A percentile compares a stretch with the other conserved stretches of the same genome.
Conservation (phyloP, 148 eudicot species). For the Rhododendron williamsianum region DNA sequence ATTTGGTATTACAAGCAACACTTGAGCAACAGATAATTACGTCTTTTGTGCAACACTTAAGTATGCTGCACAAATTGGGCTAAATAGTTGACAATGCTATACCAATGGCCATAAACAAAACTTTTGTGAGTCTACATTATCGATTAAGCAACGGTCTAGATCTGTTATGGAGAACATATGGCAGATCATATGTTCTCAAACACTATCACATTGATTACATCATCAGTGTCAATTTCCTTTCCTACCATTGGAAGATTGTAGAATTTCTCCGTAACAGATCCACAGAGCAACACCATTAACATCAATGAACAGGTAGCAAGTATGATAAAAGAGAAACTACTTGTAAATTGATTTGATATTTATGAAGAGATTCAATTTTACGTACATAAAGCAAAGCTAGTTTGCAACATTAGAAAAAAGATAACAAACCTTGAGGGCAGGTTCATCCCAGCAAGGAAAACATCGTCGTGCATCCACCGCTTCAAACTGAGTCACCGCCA, state of each 20-base stretch:
- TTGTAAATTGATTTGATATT: neutral
- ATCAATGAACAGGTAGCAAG: neutral
- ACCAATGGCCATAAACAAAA: neutral
- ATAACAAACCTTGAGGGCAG: slow-evolving; percentile 31
- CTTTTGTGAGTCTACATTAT: neutral
- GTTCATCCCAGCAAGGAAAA: slow-evolving; percentile 52
- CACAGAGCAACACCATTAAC: neutral
- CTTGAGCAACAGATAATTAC: neutral
- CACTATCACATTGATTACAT: neutral
- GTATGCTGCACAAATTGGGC: neutral
- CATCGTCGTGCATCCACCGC: slow-evolving; percentile 37
- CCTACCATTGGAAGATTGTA: neutral
- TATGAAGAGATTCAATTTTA: neutral
- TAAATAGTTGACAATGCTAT: neutral
- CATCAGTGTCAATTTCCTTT: neutral
- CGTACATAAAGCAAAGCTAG: neutral
- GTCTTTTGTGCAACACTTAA: neutral
- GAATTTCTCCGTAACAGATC: neutral
- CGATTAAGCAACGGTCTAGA: neutral
- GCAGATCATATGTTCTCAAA: neutral
- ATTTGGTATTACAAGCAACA: neutral
- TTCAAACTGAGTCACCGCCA: slow-evolving; percentile 39
- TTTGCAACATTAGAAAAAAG: neutral
- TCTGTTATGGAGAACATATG: neutral
- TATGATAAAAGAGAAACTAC: neutral